phyloP scores from a whole-genome alignment of 2,329 filamentous ascomycete genomes.

The Monilinia fructigena region DNA sequence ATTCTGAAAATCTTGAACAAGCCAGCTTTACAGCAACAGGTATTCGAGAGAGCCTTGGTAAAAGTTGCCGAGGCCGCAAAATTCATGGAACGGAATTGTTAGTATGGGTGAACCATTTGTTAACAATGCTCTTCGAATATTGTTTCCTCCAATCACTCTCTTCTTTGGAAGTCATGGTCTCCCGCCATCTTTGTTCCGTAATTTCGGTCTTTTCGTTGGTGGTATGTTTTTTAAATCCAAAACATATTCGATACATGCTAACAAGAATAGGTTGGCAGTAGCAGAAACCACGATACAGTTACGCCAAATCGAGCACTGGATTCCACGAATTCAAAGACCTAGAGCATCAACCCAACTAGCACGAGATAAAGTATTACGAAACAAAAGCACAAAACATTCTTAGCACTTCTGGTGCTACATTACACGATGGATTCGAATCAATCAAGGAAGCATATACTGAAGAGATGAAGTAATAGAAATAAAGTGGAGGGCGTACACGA shows the following conservation, averaged over 20 bases:
- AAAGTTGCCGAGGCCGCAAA: slow-evolving; percentile 30
- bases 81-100: slow-evolving; percentile 28
- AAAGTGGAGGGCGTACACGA: background rate
- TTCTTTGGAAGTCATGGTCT: slow-evolving; percentile 34
- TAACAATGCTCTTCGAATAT: slow-evolving; percentile 30
- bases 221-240: slow-evolving; percentile 24
- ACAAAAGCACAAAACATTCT: background rate
- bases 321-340: slow-evolving; percentile 19
- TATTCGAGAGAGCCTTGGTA: slow-evolving; percentile 34
- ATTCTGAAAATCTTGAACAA: slow-evolving; percentile 33
- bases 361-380: slow-evolving; percentile 15
- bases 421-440: background rate
- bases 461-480: slow-evolving; percentile 7
- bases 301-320: slow-evolving; percentile 12
- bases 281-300: slow-evolving; percentile 21
- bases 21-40: slow-evolving; percentile 29
- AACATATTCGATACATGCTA: background rate
- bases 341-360: slow-evolving; percentile 18
- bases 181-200: slow-evolving; percentile 31
- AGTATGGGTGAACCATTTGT: slow-evolving; percentile 23
- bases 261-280: slow-evolving; percentile 16
- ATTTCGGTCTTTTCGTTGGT: slow-evolving; percentile 28
- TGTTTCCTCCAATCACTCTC: slow-evolving; percentile 27
- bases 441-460: background rate
- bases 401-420: background rate